phyloP scores from a whole-genome alignment of 495 filamentous ascomycete genomes.

The Penicillium turbatum region DNA sequence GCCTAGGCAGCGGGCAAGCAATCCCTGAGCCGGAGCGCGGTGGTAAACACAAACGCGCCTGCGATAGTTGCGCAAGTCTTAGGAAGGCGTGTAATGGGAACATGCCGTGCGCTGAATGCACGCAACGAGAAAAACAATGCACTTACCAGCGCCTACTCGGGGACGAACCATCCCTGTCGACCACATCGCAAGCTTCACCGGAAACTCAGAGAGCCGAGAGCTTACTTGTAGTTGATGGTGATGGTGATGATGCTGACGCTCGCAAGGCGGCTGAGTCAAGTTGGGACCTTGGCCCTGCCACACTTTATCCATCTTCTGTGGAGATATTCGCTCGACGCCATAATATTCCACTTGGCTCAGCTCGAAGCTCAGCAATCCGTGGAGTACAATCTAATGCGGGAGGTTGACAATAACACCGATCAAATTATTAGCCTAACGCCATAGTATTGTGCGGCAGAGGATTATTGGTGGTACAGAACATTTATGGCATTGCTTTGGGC shows the following conservation, averaged over 20 bases:
- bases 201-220: not conserved
- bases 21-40: constrained; percentile 28
- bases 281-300: constrained; percentile 8
- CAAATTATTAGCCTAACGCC: not conserved
- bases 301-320: not conserved
- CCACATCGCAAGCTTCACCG: not conserved
- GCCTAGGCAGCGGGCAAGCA: constrained; percentile 17
- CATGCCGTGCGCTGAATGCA: constrained; percentile 28
- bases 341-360: not conserved
- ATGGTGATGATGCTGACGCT: not conserved
- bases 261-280: not conserved
- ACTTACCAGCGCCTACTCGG: constrained; percentile 28
- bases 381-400: not conserved
- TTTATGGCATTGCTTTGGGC: too few relatives aligned
- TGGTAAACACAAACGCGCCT: constrained; percentile 34
- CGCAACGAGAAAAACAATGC: constrained; percentile 22
- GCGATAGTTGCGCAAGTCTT: constrained; percentile 34
- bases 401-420: not conserved
- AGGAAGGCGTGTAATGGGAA: constrained; percentile 33
- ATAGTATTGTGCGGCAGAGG: too few relatives aligned
- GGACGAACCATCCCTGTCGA: not conserved
- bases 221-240: not conserved
- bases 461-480: too few relatives aligned
- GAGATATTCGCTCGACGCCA: not conserved
- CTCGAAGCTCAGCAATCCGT: not conserved